These are phyloP conservation scores for Aureobasidium subglaciale DNA, from an alignment of 2,329 filamentous ascomycete genomes.

Conservation along the genomic window DNA sequence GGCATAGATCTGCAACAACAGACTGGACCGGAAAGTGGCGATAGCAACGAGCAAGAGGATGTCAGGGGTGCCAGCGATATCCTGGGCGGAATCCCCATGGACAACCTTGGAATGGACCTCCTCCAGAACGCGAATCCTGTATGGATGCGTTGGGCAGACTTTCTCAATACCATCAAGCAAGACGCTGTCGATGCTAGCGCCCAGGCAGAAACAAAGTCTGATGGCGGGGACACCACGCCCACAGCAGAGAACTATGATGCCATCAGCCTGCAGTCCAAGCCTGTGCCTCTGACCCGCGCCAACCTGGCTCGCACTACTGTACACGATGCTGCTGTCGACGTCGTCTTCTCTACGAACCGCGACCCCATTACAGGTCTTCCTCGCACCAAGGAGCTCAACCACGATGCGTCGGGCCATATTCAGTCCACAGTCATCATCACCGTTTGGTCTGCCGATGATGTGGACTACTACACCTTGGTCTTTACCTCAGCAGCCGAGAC, in stretches of 20 bases:
- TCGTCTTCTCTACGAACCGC: constrained; percentile 53
- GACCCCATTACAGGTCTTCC: constrained; percentile 32
- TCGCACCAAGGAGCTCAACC: constrained; percentile 17
- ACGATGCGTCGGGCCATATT: constrained; percentile 28
- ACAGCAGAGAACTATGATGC: constrained; percentile 7
- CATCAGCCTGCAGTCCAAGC: neutral
- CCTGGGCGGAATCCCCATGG: constrained; percentile 58
- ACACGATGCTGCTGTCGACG: constrained; percentile 60
- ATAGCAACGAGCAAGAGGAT: constrained; percentile 23
- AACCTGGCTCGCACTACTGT: constrained; percentile 31
- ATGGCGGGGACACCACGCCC: constrained; percentile 18
- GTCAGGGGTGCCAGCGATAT: constrained; percentile 47
- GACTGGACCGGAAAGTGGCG: constrained; percentile 22
- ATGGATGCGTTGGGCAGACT: constrained; percentile 46
- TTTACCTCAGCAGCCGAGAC: constrained; percentile 53
- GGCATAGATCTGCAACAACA: constrained; percentile 46
- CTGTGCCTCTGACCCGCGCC: constrained; percentile 15
- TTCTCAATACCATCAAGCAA: constrained; percentile 37
- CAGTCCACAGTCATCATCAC: constrained; percentile 71
- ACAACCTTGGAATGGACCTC: constrained; percentile 66
- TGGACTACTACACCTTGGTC: constrained; percentile 65
- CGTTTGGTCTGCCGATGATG: constrained; percentile 62
- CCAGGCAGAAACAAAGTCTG: neutral
- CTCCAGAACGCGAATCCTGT: constrained; percentile 56
- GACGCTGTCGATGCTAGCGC: constrained; percentile 27